A percentile compares a stretch with the other conserved stretches of the same genome.
Evolutionary conservation across 176 grass and related monocot genomes (phyloP).

Genomic region (Oryza officinalis): DNA sequence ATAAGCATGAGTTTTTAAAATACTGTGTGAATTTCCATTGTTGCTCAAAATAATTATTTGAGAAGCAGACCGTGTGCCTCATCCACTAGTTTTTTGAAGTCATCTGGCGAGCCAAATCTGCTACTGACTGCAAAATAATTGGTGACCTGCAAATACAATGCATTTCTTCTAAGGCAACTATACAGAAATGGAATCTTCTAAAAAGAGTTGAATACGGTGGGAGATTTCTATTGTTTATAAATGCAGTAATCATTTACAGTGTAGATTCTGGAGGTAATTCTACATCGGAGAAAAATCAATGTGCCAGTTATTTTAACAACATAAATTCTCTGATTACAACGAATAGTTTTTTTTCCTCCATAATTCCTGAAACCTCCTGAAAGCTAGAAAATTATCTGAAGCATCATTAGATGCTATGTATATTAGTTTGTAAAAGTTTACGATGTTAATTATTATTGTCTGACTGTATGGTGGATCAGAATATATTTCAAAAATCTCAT

Average conservation of each 20-base stretch:
- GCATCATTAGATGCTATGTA: neutral
- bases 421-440: conserved; percentile 1
- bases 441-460: conserved; percentile 4
- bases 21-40: neutral
- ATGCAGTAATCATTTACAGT: neutral
- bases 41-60: conserved; percentile 17
- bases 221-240: neutral
- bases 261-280: conserved; percentile 9
- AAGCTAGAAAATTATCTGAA: conserved; percentile 19
- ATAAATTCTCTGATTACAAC: conserved; percentile 17
- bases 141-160: conserved; percentile 66
- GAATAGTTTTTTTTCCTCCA: neutral
- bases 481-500: no score
- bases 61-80: conserved; percentile 80
- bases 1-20: neutral
- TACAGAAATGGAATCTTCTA: conserved; percentile 3
- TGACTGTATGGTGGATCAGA: neutral
- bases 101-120: conserved; percentile 95
- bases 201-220: neutral
- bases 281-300: neutral
- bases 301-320: conserved; percentile 9
- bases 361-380: conserved; percentile 10
- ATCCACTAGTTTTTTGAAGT: conserved; percentile 93
- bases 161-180: conserved; percentile 18
- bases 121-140: conserved; percentile 97